These are phyloP conservation scores for Marvania coccoides DNA, from an alignment of 139 green algal species.

Conservation along the genomic window DNA sequence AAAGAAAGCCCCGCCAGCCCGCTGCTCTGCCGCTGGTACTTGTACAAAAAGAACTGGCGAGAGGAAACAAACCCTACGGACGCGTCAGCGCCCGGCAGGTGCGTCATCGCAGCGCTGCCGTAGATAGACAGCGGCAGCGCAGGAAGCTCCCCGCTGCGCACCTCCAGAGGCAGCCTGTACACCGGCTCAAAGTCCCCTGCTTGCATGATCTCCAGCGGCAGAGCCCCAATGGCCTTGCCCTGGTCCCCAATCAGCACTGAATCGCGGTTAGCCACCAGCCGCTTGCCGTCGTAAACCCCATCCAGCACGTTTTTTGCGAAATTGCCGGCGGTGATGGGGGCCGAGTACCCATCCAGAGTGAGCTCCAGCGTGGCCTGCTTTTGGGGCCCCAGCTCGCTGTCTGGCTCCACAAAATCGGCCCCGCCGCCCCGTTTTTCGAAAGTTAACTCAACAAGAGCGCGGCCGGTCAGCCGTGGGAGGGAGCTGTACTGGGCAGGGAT, in stretches of 20 bases:
- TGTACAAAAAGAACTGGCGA: conserved; percentile 74
- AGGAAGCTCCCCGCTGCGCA: conserved; percentile 69
- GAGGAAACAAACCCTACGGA: conserved; percentile 35
- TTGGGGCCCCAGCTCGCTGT: conserved; percentile 22
- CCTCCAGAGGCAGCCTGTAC: conserved; percentile 68
- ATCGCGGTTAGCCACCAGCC: conserved; percentile 16
- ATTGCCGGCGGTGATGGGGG: conserved; percentile 62
- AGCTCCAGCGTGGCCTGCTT: conserved; percentile 21
- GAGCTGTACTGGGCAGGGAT: conserved; percentile 38
- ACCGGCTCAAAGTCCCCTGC: conserved; percentile 71
- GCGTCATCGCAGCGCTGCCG: conserved; percentile 50
- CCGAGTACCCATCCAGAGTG: conserved; percentile 73
- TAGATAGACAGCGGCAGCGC: conserved; percentile 75
- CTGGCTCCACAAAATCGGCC: conserved; percentile 4
- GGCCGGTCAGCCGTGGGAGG: conserved; percentile 43
- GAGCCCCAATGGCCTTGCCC: not conserved
- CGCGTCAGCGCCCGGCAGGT: conserved; percentile 11
- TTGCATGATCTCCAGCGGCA: conserved; percentile 79
- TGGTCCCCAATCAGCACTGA: conserved; percentile 13
- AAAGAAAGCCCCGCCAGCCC: conserved; percentile 75
- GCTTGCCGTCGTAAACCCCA: conserved; percentile 48
- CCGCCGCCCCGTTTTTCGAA: conserved; percentile 12
- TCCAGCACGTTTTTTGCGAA: conserved; percentile 66
- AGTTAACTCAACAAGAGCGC: conserved; percentile 42
- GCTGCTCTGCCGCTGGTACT: conserved; percentile 53